phyloP scores from a whole-genome alignment of 2,329 filamentous ascomycete species.

The Endoconidiophora laricicola region DNA sequence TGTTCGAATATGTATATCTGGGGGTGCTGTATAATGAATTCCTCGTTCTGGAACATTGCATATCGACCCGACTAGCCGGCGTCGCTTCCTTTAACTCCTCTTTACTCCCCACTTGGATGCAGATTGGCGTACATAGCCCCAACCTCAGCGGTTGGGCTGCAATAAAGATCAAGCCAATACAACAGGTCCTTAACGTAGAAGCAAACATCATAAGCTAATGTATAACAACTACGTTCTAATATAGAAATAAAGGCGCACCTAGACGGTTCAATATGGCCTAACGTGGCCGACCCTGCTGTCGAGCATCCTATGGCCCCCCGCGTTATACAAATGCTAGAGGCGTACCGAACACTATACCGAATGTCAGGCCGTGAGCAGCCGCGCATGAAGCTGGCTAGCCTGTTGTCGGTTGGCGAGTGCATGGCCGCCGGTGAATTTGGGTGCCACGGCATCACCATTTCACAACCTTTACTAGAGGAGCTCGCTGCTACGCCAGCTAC shows the following conservation, averaged over 20 bases:
- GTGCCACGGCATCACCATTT: slow-evolving; percentile 29
- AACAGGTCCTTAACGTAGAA: background rate
- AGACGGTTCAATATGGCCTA: slow-evolving; percentile 28
- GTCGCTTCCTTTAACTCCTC: background rate
- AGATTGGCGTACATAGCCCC: background rate
- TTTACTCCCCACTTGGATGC: background rate
- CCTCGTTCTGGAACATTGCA: background rate
- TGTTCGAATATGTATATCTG: background rate
- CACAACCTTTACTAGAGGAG: slow-evolving; percentile 23
- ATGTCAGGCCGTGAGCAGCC: slow-evolving; percentile 33
- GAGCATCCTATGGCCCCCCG: slow-evolving; percentile 31
- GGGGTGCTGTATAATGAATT: background rate
- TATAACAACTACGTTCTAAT: background rate
- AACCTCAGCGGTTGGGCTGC: background rate
- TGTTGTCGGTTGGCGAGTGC: slow-evolving; percentile 26
- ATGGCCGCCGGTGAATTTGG: slow-evolving; percentile 30
- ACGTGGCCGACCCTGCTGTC: slow-evolving; percentile 28
- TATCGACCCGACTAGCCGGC: background rate
- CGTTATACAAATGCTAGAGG: slow-evolving; percentile 31
- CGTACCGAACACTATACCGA: slow-evolving; percentile 27
- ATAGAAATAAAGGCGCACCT: slow-evolving; percentile 28
- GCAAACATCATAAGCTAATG: background rate
- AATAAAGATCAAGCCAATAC: no score
- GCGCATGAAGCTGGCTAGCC: slow-evolving; percentile 30
- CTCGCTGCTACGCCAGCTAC: slow-evolving; percentile 22